Conservation (phyloP, 352 stramenopile genomes). For the Pythium brachiatum region DNA sequence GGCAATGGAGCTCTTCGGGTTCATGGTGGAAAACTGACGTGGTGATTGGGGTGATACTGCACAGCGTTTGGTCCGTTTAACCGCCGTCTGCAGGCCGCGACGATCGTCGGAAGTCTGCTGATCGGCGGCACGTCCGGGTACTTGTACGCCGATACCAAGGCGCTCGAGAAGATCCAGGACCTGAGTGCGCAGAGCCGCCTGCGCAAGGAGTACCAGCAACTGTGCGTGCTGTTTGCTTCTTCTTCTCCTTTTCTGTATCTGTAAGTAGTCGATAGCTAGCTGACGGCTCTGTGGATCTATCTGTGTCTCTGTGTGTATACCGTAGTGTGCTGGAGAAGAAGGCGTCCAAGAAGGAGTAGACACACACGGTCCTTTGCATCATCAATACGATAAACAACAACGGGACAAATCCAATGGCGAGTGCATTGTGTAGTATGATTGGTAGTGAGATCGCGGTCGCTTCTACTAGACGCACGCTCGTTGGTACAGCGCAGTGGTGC, state of each 20-base stretch:
- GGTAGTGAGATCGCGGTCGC: neutral
- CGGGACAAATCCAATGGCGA: too few relatives aligned
- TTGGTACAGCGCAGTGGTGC: neutral
- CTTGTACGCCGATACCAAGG: constrained; percentile 68
- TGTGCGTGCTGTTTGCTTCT: constrained; percentile 39
- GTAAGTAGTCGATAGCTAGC: neutral
- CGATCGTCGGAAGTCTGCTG: constrained; percentile 51
- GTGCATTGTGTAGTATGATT: neutral
- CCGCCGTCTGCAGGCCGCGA: constrained; percentile 52
- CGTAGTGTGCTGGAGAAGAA: constrained; percentile 67
- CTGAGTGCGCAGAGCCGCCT: constrained; percentile 72
- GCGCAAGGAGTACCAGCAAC: constrained; percentile 80
- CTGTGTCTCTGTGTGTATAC: neutral
- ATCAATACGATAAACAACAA: constrained; percentile 1
- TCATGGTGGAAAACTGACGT: too few relatives aligned
- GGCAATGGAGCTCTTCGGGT: too few relatives aligned
- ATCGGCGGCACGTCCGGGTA: constrained; percentile 63
- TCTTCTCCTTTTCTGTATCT: too few relatives aligned
- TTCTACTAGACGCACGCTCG: neutral
- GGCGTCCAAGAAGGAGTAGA: constrained; percentile 37
- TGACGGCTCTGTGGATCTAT: neutral
- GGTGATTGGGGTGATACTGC: constrained; percentile 1
- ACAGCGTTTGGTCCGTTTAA: constrained; percentile 70
- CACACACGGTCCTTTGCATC: neutral
- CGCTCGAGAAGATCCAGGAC: constrained; percentile 70